A percentile compares a stretch with the other conserved stretches of the same genome.
These are phyloP conservation scores for Colletotrichum gigasporum DNA, from an alignment of 2,329 filamentous ascomycete species.

Conservation along the genomic window DNA sequence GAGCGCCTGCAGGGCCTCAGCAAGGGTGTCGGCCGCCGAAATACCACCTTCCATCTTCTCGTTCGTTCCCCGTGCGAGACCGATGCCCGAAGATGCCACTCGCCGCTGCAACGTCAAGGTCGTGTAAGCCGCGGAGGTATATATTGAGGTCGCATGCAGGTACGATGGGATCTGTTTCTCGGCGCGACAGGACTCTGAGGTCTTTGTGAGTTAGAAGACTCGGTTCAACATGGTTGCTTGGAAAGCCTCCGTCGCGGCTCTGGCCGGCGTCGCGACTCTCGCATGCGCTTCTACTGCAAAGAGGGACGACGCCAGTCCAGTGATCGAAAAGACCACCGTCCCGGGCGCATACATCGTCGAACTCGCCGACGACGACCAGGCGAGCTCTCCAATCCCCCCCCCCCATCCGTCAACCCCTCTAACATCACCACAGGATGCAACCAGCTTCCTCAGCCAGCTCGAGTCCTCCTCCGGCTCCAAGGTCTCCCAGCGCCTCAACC, in stretches of 20 bases:
- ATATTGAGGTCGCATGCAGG: not conserved
- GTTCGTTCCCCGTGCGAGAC: not conserved
- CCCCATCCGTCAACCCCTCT: not conserved
- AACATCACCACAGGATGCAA: not conserved
- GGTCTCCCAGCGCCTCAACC: constrained; percentile 32
- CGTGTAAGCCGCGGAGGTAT: not conserved
- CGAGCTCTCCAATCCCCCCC: constrained; percentile 37
- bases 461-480: constrained; percentile 10
- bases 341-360: constrained; percentile 63
- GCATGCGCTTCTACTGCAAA: not conserved
- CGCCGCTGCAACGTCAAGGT: not conserved
- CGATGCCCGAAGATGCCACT: not conserved
- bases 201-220: not conserved
- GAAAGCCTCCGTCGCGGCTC: constrained; percentile 7
- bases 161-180: not conserved
- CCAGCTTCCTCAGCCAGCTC: constrained; percentile 26
- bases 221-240: constrained; percentile 1
- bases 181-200: not conserved
- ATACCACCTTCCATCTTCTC: constrained; percentile 28
- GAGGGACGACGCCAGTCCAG: not conserved
- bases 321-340: constrained; percentile 39
- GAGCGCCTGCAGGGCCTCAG: not conserved
- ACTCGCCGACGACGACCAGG: constrained; percentile 58
- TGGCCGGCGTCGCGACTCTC: not conserved
- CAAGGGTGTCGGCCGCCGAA: not conserved